Conservation (phyloP, 768 basidiomycete genomes). For the Trametes meyenii region DNA sequence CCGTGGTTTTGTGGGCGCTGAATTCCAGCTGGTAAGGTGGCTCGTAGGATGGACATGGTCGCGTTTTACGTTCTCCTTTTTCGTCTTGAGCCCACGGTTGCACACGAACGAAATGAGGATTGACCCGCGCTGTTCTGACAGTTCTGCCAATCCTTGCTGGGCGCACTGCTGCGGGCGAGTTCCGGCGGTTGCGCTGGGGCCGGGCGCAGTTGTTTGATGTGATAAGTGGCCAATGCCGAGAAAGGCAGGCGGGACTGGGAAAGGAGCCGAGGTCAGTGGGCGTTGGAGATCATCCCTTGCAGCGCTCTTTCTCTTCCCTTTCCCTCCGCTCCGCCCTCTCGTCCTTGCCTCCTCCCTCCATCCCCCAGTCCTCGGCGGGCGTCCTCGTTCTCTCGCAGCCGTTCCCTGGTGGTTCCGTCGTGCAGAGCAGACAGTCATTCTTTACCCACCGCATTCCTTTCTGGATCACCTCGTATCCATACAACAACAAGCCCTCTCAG, state of each 20-base stretch:
- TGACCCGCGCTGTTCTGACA: no score
- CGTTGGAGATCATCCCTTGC: conserved; percentile 12
- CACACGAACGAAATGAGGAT: no score
- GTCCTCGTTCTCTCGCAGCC: conserved; percentile 16
- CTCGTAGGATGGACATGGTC: no score
- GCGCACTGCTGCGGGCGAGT: background rate
- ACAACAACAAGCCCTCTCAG: conserved; percentile 1
- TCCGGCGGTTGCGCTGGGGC: background rate
- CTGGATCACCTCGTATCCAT: conserved; percentile 1
- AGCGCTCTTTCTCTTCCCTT: conserved; percentile 22
- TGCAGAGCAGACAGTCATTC: conserved; percentile 23
- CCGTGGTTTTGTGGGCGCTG: no score
- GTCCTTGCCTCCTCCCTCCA: conserved; percentile 12
- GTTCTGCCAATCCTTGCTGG: background rate
- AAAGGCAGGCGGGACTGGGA: background rate
- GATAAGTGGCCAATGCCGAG: conserved; percentile 9
- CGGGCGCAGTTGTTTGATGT: conserved; percentile 1
- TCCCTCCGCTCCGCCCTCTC: conserved; percentile 2
- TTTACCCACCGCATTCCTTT: conserved; percentile 16
- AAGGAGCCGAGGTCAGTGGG: background rate
- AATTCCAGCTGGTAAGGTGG: no score
- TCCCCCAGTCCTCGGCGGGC: conserved; percentile 14
- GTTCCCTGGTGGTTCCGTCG: conserved; percentile 26
- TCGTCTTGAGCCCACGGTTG: no score
- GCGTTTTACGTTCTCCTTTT: no score